Conservation (phyloP, 176 grass and related monocot species). For the Phyllostachys edulis region DNA sequence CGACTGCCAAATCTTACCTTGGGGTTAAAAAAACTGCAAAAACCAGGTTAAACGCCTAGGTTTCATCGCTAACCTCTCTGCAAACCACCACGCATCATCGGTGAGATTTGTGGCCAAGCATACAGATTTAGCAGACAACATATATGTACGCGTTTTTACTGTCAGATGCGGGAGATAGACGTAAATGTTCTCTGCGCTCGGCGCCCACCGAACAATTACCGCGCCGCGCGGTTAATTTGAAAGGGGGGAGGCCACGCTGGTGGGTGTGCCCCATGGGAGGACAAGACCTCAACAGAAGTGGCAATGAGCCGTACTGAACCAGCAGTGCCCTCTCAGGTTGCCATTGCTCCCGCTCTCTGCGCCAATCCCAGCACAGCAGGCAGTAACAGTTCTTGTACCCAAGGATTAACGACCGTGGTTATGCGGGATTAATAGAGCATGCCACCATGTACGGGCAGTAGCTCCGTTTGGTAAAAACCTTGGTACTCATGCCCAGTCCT, state of each 20-base stretch:
- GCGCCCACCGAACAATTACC: background rate
- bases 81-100: background rate
- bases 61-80: background rate
- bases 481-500: background rate
- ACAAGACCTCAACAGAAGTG: conserved; percentile 44
- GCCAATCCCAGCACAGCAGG: conserved; percentile 31
- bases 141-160: background rate
- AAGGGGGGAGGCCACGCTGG: background rate
- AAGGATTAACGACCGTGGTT: conserved; percentile 10
- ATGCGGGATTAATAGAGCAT: background rate
- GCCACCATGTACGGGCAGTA: background rate
- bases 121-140: background rate
- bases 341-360: conserved; percentile 30
- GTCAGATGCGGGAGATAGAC: background rate
- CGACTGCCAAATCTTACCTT: background rate
- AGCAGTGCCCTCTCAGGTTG: conserved; percentile 42
- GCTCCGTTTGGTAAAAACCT: background rate
- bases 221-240: conserved; percentile 36
- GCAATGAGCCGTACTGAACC: conserved; percentile 40
- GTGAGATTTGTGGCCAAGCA: background rate
- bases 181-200: conserved; percentile 30
- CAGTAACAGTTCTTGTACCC: conserved; percentile 33
- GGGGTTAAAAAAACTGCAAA: background rate
- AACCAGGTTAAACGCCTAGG: background rate
- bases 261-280: conserved; percentile 29